Evolutionary conservation across 805 yeast species (phyloP).

Genomic region (Wickerhamiella parazyma): DNA sequence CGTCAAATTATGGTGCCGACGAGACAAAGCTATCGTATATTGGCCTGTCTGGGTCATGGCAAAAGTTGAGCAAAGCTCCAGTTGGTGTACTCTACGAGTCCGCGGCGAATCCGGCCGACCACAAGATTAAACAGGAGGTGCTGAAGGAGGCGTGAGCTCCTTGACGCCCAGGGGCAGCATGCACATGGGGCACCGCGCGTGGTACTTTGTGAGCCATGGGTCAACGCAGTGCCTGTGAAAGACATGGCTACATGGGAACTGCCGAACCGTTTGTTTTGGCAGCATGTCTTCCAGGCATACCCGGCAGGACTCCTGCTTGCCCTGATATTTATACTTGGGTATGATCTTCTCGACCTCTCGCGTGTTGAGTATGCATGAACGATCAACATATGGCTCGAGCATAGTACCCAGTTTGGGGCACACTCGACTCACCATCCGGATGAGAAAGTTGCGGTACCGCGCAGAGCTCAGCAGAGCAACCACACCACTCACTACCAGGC

Average conservation of each 20-base stretch:
- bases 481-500: background rate
- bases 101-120: slow-evolving; percentile 89
- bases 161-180: slow-evolving; percentile 44
- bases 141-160: background rate
- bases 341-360: background rate
- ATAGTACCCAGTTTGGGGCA: background rate
- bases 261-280: slow-evolving; percentile 51
- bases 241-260: slow-evolving; percentile 69
- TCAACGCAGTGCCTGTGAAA: slow-evolving; percentile 69
- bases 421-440: background rate
- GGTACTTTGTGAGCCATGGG: slow-evolving; percentile 64
- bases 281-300: slow-evolving; percentile 60
- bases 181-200: slow-evolving; percentile 78
- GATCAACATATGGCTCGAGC: slow-evolving; percentile 1
- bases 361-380: background rate
- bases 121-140: slow-evolving; percentile 29
- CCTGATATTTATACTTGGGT: background rate
- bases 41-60: slow-evolving; percentile 58
- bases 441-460: background rate
- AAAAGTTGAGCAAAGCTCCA: slow-evolving; percentile 44
- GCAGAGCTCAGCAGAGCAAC: background rate
- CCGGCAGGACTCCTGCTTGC: slow-evolving; percentile 38
- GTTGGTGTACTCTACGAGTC: slow-evolving; percentile 70
- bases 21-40: slow-evolving; percentile 47
- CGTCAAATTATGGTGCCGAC: slow-evolving; percentile 50